Evolutionary conservation across 1,284 basidiomycete genomes (phyloP), one percentile per base, ranked within the genome.

Genomic region (Rhizoctonia solani): DNA sequence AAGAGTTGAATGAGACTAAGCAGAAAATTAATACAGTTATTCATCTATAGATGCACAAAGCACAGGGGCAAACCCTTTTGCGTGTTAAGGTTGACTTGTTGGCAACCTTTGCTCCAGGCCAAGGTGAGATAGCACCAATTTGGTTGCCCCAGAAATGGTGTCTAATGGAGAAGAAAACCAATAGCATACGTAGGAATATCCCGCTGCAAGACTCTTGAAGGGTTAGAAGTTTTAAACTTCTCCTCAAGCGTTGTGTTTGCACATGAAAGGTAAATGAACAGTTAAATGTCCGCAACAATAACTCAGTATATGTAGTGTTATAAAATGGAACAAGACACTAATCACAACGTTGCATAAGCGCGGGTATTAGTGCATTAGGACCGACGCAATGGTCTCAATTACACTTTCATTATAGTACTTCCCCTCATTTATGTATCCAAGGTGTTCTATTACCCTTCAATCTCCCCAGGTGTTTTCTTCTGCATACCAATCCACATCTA

Each of bases 31-130:
- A 37, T 1, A 13, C 16, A 16, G 25, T 13, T 9, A 25, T 21
- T 63, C 16, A 14, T 1, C 8, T n/a, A n/a, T n/a, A 89, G 67
- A 87, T 95, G 23, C 93, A 94, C 76, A 95, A 95, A 75, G 87
- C 88, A 1, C 92, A 93, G 74, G 91, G 91, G 0, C 90, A 93
- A 75, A 93, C 88, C 0, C 76, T 95, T 19, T 84, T 91, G 63
- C 81, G 91, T 13, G 90, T 93, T 19, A 86, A 85, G 68, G 85
- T 92, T 0, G 83, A 92, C 73, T 78, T 92, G 23, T 74, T 74
- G 30, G 79, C 81, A 37, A 86, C 81, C 0, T 93, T 96, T 76
- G 93, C 95, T 76, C 91, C 88, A 71, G 92, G 92, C 21, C 69
- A 70, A 70, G 70, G 70, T 72, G 29, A 34, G 54, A 14, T 25